A percentile compares a stretch with the other conserved stretches of the same genome.
phyloP scores from a whole-genome alignment of 2,329 filamentous ascomycete species.

The Fusarium sp. region DNA sequence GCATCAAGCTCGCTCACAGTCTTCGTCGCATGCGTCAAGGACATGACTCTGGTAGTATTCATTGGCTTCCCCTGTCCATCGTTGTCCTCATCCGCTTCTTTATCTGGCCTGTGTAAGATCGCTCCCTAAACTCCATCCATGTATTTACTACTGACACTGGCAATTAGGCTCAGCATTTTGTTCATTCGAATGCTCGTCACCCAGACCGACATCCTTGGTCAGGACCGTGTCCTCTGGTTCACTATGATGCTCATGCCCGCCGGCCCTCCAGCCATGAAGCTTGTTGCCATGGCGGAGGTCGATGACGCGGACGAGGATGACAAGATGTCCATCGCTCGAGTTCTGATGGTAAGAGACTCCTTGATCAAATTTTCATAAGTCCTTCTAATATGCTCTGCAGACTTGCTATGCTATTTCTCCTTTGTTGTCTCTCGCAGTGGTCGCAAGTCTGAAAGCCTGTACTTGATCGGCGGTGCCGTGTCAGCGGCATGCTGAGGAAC shows the following conservation, averaged over 20 bases:
- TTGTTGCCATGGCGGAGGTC: slow-evolving; percentile 26
- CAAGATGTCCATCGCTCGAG: slow-evolving; percentile 26
- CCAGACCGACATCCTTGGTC: slow-evolving; percentile 1
- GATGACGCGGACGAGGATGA: slow-evolving; percentile 27
- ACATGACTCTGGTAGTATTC: slow-evolving; percentile 12
- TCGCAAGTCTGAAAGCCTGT: slow-evolving; percentile 27
- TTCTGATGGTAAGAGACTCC: slow-evolving; percentile 10
- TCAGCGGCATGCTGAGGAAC: not conserved
- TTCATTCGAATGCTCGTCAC: slow-evolving; percentile 21
- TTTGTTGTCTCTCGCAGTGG: slow-evolving; percentile 20
- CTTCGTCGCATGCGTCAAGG: slow-evolving; percentile 23
- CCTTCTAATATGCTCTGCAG: not conserved
- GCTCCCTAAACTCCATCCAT: rapidly evolving
- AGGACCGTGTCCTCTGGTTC: slow-evolving; percentile 27
- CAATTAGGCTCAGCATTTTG: slow-evolving; percentile 10
- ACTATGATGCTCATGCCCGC: slow-evolving; percentile 29
- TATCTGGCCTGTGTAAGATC: slow-evolving; percentile 23
- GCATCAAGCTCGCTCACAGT: slow-evolving; percentile 30
- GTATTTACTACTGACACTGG: not conserved
- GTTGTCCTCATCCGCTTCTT: slow-evolving; percentile 19
- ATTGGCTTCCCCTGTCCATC: slow-evolving; percentile 3
- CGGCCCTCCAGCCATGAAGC: slow-evolving; percentile 24
- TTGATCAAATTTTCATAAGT: rapidly evolving
- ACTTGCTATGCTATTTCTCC: slow-evolving; percentile 25
- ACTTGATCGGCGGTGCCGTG: not conserved